Base-by-base conservation (phyloP, 441 rosid species). In the Croton setiger region DNA sequence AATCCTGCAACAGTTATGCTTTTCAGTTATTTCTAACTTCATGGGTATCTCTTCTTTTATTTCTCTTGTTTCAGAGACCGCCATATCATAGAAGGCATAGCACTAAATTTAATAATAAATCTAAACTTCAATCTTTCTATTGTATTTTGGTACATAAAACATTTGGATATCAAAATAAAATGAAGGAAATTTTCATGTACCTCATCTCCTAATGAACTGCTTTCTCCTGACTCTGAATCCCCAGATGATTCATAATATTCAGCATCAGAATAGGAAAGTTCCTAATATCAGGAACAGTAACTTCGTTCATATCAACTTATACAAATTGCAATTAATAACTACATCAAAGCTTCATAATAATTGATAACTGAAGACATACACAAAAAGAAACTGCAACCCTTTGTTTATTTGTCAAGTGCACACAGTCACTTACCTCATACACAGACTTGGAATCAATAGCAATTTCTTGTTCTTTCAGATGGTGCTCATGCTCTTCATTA, bases 241-340 rank as follows among this genome's bases (percentile, higher is more conserved):
- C 76, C 73, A 17, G 59, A 59, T 33, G 80, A 72, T 60, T 27
- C 76, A 41, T 76, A 67, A 73, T 82, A 82, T 23, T 75, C 76
- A 47, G 66, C 87, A 60, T 80, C 86, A 64, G 81, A 86, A 68
- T 79, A 86, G 11, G 82, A 86, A 47, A 62, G 53, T 8, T 64
- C 81, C 85, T 80, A 49, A 31, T 33, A 44, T 69, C 65, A 67
- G 49, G 18, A 62, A 33, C 3, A 43, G 39, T 17, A 53, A 2
- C 15, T 60, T 0, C 9, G 7, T 51, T 27, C 7, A 1, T 10
- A 27, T 27, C 31, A 27, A 27, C n/a, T n/a, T 33, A 5, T 18
- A 20, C n/a, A 65, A 36, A 37, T 14, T 52, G 0, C 52, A 51
- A n/a, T 51, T 33, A 36, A 17, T 33, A 53, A 15, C 12, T 18